Evolutionary conservation across 2,329 filamentous ascomycete species (phyloP), one percentile per base, ranked within the genome.

Genomic region (Xylariaceae sp.): DNA sequence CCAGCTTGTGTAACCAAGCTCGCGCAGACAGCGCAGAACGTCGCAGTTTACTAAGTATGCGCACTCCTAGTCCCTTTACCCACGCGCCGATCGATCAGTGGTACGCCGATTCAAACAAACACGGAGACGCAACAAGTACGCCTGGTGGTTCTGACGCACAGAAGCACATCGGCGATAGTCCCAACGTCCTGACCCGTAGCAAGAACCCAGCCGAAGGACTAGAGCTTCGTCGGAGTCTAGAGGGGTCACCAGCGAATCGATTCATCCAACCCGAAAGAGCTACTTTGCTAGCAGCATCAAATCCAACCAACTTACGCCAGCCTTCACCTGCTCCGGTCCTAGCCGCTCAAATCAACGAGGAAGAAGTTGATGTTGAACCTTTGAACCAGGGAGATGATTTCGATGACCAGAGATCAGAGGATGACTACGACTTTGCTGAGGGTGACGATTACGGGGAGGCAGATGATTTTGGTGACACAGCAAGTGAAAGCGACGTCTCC

Each of bases 31-130:
- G 83, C 66, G 73, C 95, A 67, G 87, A 89, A 68, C 83, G 92
- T 54, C 83, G 87, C 57, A 96, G 90, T 71, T 73, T 92, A 55
- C 87, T 90, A 66, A 92, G 83, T 68, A 74, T 93, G 61, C 83
- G 89, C 44, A 88, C 86, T 1, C 86, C 87, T 0, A 94, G 88
- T 68, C 91, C 90, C 0, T 89, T 95, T 69, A 92, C 88, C 0
- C 84, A 90, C 65, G 83, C 90, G 2, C 77, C 73, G 35, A 72
- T 78, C 41, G 84, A 87, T 51, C 80, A 82, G 58, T 81, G 78
- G 78, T 78, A 79, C 62, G 71, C 73, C 0, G 74, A 74, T 35
- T 59, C 72, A 6, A 65, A 62, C 11, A 67, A 67, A 7, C 61
- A 68, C 23, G 65, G 69, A 7, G 67, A 65, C 5, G 55, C 58